These are phyloP conservation scores for Entomortierella beljakovae DNA, from an alignment of 192 early-diverging fungal genomes.

Conservation along the genomic window DNA sequence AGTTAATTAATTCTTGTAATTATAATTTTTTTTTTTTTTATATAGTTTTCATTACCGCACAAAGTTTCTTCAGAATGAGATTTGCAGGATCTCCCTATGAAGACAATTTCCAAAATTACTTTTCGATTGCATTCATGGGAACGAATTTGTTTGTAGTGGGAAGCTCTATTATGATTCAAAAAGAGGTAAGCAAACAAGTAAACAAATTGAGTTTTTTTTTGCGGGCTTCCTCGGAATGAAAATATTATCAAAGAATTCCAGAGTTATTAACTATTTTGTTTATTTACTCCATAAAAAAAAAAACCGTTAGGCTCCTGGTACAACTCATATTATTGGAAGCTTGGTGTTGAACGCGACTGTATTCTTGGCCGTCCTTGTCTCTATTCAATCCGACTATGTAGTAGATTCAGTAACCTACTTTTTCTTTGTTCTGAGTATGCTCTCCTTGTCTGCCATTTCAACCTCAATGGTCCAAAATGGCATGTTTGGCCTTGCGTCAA, in stretches of 20 bases:
- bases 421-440: conserved; percentile 67
- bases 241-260: neutral
- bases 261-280: neutral
- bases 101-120: conserved; percentile 83
- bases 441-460: conserved; percentile 66
- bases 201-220: neutral
- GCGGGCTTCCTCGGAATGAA: neutral
- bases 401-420: conserved; percentile 70
- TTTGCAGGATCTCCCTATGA: conserved; percentile 70
- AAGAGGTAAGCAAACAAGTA: conserved; percentile 42
- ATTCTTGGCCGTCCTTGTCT: conserved; percentile 63
- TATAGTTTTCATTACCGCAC: conserved; percentile 80
- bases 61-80: conserved; percentile 74
- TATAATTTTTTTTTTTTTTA: too few species aligned
- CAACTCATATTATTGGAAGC: conserved; percentile 54
- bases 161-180: conserved; percentile 64
- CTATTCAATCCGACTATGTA: conserved; percentile 55
- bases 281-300: neutral
- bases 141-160: conserved; percentile 67
- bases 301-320: conserved; percentile 36
- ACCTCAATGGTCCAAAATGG: conserved; percentile 75
- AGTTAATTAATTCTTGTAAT: too few species aligned
- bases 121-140: conserved; percentile 72
- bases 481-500: conserved; percentile 77
- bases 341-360: conserved; percentile 66